These are phyloP conservation scores for Caryocar brasiliense DNA, from an alignment of 441 rosid genomes.

Conservation along the genomic window DNA sequence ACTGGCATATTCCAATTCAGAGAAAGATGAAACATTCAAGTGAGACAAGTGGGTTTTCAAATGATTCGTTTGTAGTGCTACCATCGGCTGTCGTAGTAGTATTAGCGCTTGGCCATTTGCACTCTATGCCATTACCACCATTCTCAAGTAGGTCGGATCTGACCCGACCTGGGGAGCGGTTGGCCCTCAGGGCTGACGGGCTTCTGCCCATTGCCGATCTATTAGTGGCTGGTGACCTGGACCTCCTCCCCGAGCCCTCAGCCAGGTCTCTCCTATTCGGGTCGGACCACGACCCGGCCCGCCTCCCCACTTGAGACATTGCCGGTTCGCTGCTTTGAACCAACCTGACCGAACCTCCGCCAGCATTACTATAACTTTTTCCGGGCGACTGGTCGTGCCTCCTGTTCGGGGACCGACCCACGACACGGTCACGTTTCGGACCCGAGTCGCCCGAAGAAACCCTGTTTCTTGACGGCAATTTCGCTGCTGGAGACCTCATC, in stretches of 20 bases:
- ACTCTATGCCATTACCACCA: constrained; percentile 9
- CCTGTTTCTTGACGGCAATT: constrained; percentile 17
- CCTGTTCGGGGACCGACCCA: constrained; percentile 41
- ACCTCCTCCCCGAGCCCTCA: constrained; percentile 62
- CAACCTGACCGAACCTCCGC: constrained; percentile 20
- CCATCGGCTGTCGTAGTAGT: background rate
- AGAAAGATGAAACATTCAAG: constrained; percentile 87
- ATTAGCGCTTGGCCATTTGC: constrained; percentile 13
- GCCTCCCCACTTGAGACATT: constrained; percentile 3
- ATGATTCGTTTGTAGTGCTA: constrained; percentile 36
- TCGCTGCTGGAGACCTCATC: constrained; percentile 43
- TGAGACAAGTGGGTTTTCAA: constrained; percentile 72
- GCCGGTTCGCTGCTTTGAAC: constrained; percentile 25
- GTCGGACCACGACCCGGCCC: constrained; percentile 24
- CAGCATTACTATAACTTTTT: constrained; percentile 15
- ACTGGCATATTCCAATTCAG: constrained; percentile 11
- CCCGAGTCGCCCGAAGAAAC: constrained; percentile 2
- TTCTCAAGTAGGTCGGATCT: constrained; percentile 19
- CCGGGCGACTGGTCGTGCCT: constrained; percentile 44
- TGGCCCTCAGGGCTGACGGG: constrained; percentile 31
- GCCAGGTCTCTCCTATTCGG: constrained; percentile 35
- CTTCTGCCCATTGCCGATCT: constrained; percentile 48
- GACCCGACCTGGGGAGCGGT: constrained; percentile 56
- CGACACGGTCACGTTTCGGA: constrained; percentile 19
- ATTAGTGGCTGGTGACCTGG: constrained; percentile 56